phyloP scores from a whole-genome alignment of 768 basidiomycete species.

The Macrolepiota fuliginosa region DNA sequence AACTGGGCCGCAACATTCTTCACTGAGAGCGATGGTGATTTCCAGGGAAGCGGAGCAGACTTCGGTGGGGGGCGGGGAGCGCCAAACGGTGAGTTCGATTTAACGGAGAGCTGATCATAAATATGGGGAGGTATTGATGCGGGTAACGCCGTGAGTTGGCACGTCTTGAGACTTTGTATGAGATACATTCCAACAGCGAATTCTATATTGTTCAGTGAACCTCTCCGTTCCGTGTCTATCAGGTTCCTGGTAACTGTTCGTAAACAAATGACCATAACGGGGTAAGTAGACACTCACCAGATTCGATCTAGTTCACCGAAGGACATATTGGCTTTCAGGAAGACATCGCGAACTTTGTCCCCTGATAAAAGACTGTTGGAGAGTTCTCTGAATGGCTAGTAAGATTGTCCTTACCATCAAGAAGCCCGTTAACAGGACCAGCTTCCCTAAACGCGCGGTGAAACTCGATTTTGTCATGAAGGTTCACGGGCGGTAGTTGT shows the following conservation, averaged over 20 bases:
- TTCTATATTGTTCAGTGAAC: constrained; percentile 60
- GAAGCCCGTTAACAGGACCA: constrained; percentile 48
- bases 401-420: constrained; percentile 41
- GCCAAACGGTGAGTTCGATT: constrained; percentile 2
- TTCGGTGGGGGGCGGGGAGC: constrained; percentile 9
- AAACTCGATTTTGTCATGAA: constrained; percentile 41
- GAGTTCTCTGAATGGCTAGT: not conserved
- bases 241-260: constrained; percentile 43
- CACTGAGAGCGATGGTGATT: constrained; percentile 4
- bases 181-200: constrained; percentile 74
- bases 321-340: constrained; percentile 58
- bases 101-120: constrained; percentile 25
- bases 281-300: constrained; percentile 39
- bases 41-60: constrained; percentile 6
- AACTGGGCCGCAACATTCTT: not conserved
- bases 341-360: constrained; percentile 59
- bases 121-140: constrained; percentile 28
- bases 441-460: constrained; percentile 48
- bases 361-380: constrained; percentile 29
- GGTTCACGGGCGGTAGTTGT: constrained; percentile 43
- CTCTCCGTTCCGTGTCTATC: constrained; percentile 56
- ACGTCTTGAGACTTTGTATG: constrained; percentile 39
- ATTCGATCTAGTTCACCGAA: constrained; percentile 59
- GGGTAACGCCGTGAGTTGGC: constrained; percentile 30
- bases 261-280: not conserved